Base-by-base conservation (phyloP, 306 rosid genomes). In the Citrullus colocynthis region DNA sequence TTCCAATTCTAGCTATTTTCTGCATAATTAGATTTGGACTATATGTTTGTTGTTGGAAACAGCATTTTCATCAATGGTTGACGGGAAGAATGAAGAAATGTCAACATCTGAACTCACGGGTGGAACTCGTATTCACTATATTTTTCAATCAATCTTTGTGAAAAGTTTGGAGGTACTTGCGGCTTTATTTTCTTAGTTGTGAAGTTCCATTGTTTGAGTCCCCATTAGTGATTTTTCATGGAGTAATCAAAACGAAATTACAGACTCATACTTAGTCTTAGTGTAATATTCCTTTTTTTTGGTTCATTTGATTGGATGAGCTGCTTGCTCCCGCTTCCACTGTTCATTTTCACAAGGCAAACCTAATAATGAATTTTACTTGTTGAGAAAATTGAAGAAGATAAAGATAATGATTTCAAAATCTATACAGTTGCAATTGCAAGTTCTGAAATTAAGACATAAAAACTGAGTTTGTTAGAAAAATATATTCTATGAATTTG, bases 51-150 rank as follows among this genome's bases (percentile, higher is more conserved):
- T 67, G 76, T 72, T 84, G 44, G 63, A 80, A 83, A 85, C 89
- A 96, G 99, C 98, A 78, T 96, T 96, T 85, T 89, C 97, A 76
- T 88, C 99, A 58, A 91, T 91, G 89, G 90, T 96, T 55, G 99
- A 96, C 79, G 99, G 99, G 77, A 96, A 89, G 85, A 96, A 92
- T 82, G 97, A 91, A 87, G 97, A 92, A 90, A 92, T 96, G 99
- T 88, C 96, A 18, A 96, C 99, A 62, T 83, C 93, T 59, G 98
- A 92, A 87, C 85, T 96, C 66, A 89, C 97, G 71, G 99, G 98
- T 52, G 99, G 98, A 82, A 97, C 99, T 0, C 88, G 99, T 75
- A 91, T 96, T 79, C 99, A 91, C 81, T 92, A 96, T 77, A 92
- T 96, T 80, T 96, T 96, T 80, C 99, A 96, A 74, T 87, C 91